Evolutionary conservation across 495 filamentous ascomycete species (phyloP), one percentile per base, ranked within the genome.

Genomic region (Aspergillus panamensis): DNA sequence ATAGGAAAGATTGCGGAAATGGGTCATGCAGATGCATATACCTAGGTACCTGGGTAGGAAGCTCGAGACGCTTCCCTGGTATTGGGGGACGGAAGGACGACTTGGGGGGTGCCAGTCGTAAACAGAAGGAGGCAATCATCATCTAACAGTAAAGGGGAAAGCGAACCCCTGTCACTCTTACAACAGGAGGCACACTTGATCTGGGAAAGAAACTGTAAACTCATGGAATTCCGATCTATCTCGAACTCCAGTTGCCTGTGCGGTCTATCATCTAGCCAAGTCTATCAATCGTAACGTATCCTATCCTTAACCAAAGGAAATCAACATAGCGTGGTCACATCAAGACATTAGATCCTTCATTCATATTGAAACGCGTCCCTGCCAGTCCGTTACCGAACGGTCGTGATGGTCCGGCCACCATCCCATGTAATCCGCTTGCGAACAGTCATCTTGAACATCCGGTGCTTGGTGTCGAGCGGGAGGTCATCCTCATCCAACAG

Each of bases 381-480:
- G 25, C 25, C 25, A 2, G 25, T 25, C 32, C 19, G 44, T 62
- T 53, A 69, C 8, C 59, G 64, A 57, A 69, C 49, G 48, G 51
- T 52, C 17, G 62, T 44, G 56, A 69, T 66, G 6, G 66, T 67
- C 9, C 61, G 50, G 7, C 67, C 67, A 13, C 67, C 67, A 48
- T 69, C 67, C 62, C 62, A 67, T 13, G 67, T 69, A 12, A 69
- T 59, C 1, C 67, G 60, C 55, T 66, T 67, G 4, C 65, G 52
- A 48, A 69, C 57, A 13, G 21, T 53, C 49, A 69, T 61, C 25
- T 60, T 62, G 45, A 69, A 67, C 8, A 44, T 45, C n/a, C 30
- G 17, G 16, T 65, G 56, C 12, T 60, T 59, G 7, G 66, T 59
- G 32, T 67, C 53, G 3, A 63, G 57, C 3, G 49, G 19, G 13